phyloP scores from a whole-genome alignment of 345 rosid genomes.

The Iberis pinnata region DNA sequence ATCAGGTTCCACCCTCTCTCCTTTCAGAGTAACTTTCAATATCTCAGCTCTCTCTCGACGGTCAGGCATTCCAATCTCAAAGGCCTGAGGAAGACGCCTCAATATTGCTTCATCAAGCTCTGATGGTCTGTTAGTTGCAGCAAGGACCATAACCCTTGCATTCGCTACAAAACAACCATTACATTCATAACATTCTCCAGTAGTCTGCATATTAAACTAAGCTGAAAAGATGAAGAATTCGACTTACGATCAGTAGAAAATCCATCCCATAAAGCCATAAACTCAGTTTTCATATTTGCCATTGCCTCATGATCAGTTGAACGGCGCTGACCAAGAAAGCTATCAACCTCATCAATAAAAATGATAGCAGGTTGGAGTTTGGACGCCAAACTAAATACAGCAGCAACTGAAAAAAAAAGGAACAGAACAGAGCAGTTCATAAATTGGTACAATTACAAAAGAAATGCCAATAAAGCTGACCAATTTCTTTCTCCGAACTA shows the following conservation, averaged over 20 bases:
- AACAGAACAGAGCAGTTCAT: neutral
- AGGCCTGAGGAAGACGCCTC: constrained; percentile 91
- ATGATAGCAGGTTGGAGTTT: constrained; percentile 97
- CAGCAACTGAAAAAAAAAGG: constrained; percentile 62
- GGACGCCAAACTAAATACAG: constrained; percentile 86
- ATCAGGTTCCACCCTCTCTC: constrained; percentile 54
- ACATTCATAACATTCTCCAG: constrained; percentile 5
- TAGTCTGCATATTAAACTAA: neutral
- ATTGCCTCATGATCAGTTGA: constrained; percentile 81
- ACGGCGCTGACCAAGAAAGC: constrained; percentile 93
- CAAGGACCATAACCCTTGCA: constrained; percentile 97
- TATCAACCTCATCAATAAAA: constrained; percentile 93
- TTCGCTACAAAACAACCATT: constrained; percentile 43
- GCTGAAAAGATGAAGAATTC: neutral
- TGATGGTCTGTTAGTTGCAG: constrained; percentile 96
- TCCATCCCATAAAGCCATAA: constrained; percentile 99
- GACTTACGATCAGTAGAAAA: constrained; percentile 95
- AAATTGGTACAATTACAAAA: too few relatives aligned
- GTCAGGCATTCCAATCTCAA: constrained; percentile 94
- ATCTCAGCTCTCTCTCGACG: constrained; percentile 61
- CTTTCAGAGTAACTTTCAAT: constrained; percentile 76
- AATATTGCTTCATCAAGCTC: constrained; percentile 97
- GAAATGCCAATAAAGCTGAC: too few relatives aligned
- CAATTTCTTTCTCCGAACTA: too few relatives aligned
- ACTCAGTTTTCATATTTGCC: constrained; percentile 96